A percentile compares a stretch with the other conserved stretches of the same genome.
Evolutionary conservation across 768 basidiomycete genomes (phyloP).

Genomic region (Antrodiella citrinella): DNA sequence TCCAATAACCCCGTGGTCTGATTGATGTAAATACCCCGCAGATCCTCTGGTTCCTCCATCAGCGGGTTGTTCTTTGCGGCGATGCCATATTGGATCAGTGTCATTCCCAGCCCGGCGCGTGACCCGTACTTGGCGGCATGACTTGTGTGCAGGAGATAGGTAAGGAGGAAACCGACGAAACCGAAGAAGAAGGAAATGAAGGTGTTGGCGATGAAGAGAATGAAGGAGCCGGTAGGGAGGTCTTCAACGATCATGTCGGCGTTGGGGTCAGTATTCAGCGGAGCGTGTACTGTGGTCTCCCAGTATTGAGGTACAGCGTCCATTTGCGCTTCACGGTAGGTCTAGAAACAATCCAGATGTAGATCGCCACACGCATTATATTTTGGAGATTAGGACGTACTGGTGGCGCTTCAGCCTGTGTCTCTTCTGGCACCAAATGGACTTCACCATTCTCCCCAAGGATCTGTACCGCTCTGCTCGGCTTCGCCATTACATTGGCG

Average conservation of each 20-base stretch:
- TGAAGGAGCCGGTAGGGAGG: slow-evolving; percentile 73
- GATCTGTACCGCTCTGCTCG: slow-evolving; percentile 37
- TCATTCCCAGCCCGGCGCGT: slow-evolving; percentile 91
- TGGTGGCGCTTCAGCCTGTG: slow-evolving; percentile 78
- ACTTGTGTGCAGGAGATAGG: slow-evolving; percentile 85
- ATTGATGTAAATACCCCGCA: slow-evolving; percentile 12
- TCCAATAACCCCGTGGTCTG: slow-evolving; percentile 8
- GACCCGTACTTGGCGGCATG: slow-evolving; percentile 94
- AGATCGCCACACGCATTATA: neutral
- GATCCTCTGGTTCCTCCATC: slow-evolving; percentile 4
- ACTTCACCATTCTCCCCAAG: slow-evolving; percentile 45
- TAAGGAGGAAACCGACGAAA: slow-evolving; percentile 88
- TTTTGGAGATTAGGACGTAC: too few relatives aligned
- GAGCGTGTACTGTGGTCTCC: slow-evolving; percentile 92
- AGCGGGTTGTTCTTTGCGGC: slow-evolving; percentile 12
- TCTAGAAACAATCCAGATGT: too few relatives aligned
- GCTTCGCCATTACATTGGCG: slow-evolving; percentile 90
- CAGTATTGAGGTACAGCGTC: slow-evolving; percentile 94
- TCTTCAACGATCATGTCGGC: slow-evolving; percentile 85
- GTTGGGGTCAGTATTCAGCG: slow-evolving; percentile 39
- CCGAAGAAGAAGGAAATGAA: slow-evolving; percentile 95
- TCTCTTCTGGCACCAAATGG: slow-evolving; percentile 69
- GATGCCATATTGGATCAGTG: slow-evolving; percentile 88
- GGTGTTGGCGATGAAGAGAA: slow-evolving; percentile 68
- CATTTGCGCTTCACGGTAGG: slow-evolving; percentile 80